phyloP scores from a whole-genome alignment of 352 stramenopile species.

The Plasmopara muralis region DNA sequence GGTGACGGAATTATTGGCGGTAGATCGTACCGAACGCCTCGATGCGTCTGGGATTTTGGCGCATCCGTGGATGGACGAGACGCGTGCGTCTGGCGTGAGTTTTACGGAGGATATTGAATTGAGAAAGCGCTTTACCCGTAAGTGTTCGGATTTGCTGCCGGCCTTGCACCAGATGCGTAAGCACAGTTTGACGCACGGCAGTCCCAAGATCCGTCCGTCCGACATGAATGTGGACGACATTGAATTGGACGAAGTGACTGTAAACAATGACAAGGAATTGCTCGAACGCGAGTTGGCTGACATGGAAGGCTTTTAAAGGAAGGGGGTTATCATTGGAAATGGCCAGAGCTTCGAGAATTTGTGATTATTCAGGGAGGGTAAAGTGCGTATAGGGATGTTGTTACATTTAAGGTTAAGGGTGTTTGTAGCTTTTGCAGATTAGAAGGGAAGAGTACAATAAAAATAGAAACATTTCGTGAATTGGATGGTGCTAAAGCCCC shows the following conservation, averaged over 20 bases:
- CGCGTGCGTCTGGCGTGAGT: conserved; percentile 15
- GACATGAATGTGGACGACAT: conserved; percentile 71
- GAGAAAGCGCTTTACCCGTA: conserved; percentile 27
- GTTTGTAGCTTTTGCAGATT: too few relatives aligned
- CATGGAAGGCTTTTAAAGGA: conserved; percentile 38
- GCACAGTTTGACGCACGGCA: conserved; percentile 58
- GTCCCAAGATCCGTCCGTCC: conserved; percentile 59
- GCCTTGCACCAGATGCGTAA: conserved; percentile 73
- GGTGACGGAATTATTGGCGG: conserved; percentile 88
- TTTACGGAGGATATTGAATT: conserved; percentile 27
- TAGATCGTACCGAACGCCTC: conserved; percentile 76
- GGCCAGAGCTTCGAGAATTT: neutral
- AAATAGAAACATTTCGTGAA: too few relatives aligned
- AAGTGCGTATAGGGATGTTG: too few relatives aligned
- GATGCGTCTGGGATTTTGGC: conserved; percentile 58
- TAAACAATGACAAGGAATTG: conserved; percentile 55
- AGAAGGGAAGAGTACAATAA: too few relatives aligned
- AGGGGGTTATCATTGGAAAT: conserved; percentile 26
- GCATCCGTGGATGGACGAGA: conserved; percentile 78
- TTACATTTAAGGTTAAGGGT: too few relatives aligned
- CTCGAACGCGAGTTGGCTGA: conserved; percentile 60
- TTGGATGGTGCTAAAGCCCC: too few relatives aligned
- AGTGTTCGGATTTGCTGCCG: conserved; percentile 55
- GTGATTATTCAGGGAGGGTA: too few relatives aligned
- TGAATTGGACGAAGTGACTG: conserved; percentile 43